Conservation (phyloP, 2,329 filamentous ascomycete genomes). For the Hyphodiscus sp. region DNA sequence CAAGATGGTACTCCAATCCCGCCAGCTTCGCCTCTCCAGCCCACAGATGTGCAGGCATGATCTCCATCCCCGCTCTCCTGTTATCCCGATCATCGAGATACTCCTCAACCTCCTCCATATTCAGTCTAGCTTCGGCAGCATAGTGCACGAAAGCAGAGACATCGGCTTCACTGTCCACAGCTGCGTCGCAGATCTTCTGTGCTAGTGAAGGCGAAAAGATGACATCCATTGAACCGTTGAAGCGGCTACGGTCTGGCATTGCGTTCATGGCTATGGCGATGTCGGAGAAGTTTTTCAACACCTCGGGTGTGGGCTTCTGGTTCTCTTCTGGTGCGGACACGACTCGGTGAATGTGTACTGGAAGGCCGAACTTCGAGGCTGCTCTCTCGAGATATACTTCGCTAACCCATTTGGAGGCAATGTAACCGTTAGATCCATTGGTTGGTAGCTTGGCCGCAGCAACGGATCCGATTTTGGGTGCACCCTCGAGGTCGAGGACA, state of each 20-base stretch:
- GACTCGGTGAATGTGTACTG: neutral
- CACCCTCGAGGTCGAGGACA: neutral
- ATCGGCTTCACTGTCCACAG: neutral
- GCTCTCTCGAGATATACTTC: conserved; percentile 30
- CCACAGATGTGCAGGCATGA: neutral
- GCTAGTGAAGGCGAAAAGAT: neutral
- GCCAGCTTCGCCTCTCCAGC: neutral
- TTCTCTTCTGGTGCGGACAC: neutral
- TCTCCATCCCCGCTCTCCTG: neutral
- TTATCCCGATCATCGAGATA: neutral
- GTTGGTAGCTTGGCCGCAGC: conserved; percentile 10
- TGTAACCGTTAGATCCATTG: conserved; percentile 30
- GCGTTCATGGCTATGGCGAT: neutral
- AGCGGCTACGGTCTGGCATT: neutral
- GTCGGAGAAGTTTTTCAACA: neutral
- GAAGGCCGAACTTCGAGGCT: neutral
- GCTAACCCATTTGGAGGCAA: conserved; percentile 31
- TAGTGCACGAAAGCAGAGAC: neutral
- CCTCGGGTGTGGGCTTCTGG: neutral
- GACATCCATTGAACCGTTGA: neutral
- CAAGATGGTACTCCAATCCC: neutral
- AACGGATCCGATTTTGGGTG: neutral
- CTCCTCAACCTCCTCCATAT: neutral
- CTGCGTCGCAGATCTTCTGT: neutral
- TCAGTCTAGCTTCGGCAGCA: neutral